Conservation (phyloP, 345 rosid genomes). For the Abelmoschus esculentus region DNA sequence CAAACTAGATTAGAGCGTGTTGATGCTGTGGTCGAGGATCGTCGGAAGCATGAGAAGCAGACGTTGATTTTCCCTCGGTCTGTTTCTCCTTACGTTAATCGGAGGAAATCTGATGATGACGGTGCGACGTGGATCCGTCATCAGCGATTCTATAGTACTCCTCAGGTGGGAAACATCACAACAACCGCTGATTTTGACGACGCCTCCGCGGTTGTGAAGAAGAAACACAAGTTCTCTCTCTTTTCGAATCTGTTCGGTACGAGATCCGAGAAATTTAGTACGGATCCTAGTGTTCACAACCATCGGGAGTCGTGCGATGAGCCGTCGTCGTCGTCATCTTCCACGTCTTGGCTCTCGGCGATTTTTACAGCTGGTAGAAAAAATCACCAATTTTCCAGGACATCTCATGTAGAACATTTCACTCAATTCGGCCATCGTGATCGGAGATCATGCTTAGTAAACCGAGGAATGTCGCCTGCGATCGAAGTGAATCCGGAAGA, state of each 20-base stretch:
- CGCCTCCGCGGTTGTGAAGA: slow-evolving; percentile 14
- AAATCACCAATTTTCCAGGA: slow-evolving; percentile 28
- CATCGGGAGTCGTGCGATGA: slow-evolving; percentile 13
- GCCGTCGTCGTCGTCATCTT: slow-evolving; percentile 28
- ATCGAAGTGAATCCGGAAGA: slow-evolving; percentile 24
- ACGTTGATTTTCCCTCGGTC: slow-evolving; percentile 70
- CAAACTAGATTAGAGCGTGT: not conserved
- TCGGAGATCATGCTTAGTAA: slow-evolving; percentile 20
- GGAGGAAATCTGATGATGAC: slow-evolving; percentile 46
- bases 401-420: slow-evolving; percentile 17
- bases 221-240: slow-evolving; percentile 36
- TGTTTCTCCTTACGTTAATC: slow-evolving; percentile 67
- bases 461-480: slow-evolving; percentile 88
- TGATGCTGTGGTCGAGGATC: slow-evolving; percentile 8
- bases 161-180: slow-evolving; percentile 46
- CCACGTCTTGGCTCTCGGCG: slow-evolving; percentile 52
- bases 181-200: slow-evolving; percentile 21
- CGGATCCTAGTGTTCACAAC: slow-evolving; percentile 31
- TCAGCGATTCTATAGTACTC: slow-evolving; percentile 55
- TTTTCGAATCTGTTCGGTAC: slow-evolving; percentile 50
- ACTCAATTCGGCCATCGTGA: slow-evolving; percentile 14
- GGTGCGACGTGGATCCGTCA: not conserved
- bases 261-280: slow-evolving; percentile 33
- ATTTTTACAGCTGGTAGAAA: slow-evolving; percentile 36
- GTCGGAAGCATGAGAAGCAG: slow-evolving; percentile 18